Conservation (phyloP, 2,329 filamentous ascomycete genomes). For the Mariannaea elegans region DNA sequence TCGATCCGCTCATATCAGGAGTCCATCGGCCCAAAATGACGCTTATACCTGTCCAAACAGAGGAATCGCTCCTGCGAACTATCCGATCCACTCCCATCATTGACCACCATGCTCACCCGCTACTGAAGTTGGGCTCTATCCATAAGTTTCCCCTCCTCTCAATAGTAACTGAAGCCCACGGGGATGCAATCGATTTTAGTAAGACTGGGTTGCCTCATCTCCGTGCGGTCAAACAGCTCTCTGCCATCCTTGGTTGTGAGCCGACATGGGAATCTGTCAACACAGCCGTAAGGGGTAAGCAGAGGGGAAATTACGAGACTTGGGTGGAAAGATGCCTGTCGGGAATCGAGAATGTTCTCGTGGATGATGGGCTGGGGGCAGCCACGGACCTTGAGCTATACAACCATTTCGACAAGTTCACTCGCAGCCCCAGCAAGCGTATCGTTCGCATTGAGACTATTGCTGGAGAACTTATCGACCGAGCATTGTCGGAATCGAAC, state of each 20-base stretch:
- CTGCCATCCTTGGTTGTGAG: slow-evolving; percentile 69
- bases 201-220: slow-evolving; percentile 73
- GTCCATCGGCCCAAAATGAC: slow-evolving; percentile 23
- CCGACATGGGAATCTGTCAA: slow-evolving; percentile 67
- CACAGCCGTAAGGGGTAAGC: slow-evolving; percentile 53
- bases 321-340: slow-evolving; percentile 72
- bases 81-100: slow-evolving; percentile 70
- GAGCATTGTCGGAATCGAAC: slow-evolving; percentile 48
- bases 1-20: background rate
- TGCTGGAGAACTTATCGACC: slow-evolving; percentile 68
- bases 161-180: slow-evolving; percentile 78
- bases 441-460: slow-evolving; percentile 82
- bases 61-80: slow-evolving; percentile 44
- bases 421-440: slow-evolving; percentile 70
- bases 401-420: slow-evolving; percentile 72
- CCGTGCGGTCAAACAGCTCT: slow-evolving; percentile 74
- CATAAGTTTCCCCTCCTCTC: slow-evolving; percentile 61
- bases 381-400: slow-evolving; percentile 65
- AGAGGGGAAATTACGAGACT: slow-evolving; percentile 57
- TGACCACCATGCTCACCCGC: slow-evolving; percentile 77
- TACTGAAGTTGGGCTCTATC: slow-evolving; percentile 63
- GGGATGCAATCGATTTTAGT: slow-evolving; percentile 70
- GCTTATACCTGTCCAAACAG: slow-evolving; percentile 20
- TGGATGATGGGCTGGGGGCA: slow-evolving; percentile 78
- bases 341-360: slow-evolving; percentile 76